Evolutionary conservation across 129 eudicot species (phyloP).

Genomic region (Glebionis coronaria): DNA sequence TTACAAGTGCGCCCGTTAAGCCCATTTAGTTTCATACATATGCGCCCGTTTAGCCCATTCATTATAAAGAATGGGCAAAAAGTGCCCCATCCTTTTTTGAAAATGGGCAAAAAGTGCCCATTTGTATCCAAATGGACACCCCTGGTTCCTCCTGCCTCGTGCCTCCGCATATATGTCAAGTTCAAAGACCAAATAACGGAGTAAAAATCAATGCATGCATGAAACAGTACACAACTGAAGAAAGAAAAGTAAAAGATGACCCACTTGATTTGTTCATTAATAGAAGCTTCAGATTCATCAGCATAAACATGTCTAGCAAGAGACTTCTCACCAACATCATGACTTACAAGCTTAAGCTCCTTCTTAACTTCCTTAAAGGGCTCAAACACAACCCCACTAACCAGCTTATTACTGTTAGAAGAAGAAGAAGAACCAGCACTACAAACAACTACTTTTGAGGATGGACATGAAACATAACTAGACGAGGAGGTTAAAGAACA

Average conservation of each 20-base stretch:
- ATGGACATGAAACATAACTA: not conserved
- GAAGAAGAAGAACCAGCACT: not conserved
- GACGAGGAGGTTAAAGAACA: not conserved
- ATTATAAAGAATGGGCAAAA: too few relatives aligned
- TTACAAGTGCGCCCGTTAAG: too few relatives aligned
- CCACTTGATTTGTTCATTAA: slow-evolving; percentile 7
- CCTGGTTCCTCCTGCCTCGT: too few relatives aligned
- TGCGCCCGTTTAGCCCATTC: too few relatives aligned
- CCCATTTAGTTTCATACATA: too few relatives aligned
- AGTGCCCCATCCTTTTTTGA: too few relatives aligned
- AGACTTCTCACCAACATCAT: not conserved
- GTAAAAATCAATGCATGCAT: too few relatives aligned
- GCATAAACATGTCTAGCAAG: not conserved
- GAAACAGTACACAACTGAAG: not conserved
- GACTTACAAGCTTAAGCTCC: slow-evolving; percentile 4
- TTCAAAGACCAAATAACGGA: not conserved
- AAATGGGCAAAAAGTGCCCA: too few relatives aligned
- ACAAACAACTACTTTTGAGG: not conserved
- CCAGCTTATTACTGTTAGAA: too few relatives aligned
- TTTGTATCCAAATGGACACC: too few relatives aligned
- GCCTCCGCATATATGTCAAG: too few relatives aligned
- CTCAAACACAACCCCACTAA: slow-evolving; percentile 4
- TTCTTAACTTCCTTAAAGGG: slow-evolving; percentile 3
- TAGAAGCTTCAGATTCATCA: slow-evolving; percentile 4
- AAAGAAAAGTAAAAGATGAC: not conserved